Evolutionary conservation across 371 early-diverging fungal genomes (phyloP), one percentile per base, ranked within the genome.

Genomic region (Circinella umbellata): DNA sequence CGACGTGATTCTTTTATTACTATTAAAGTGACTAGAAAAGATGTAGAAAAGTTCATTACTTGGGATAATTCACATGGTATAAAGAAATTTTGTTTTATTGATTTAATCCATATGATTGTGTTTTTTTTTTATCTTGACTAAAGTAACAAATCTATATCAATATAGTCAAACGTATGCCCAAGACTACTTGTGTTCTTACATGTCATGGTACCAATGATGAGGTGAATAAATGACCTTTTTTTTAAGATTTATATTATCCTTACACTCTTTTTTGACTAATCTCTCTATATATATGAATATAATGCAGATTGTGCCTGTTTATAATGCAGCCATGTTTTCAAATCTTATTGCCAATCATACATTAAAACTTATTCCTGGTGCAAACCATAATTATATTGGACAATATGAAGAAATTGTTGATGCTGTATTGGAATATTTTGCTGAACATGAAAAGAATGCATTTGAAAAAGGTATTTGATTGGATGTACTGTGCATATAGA

Each of bases 151-250:
- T 53, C 1, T 6, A 53, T 15, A 8, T 51, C 9, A 13, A 46
- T 51, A 35, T 38, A 76, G 78, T 87, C 3, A 63, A 76, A 17
- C 81, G 82, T 55, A 85, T 90, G 73, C 87, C 90, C 4, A 70
- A 81, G 20, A 78, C 85, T 51, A 89, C 87, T 9, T 81, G 83
- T 61, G 81, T 90, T 17, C 77, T 90, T 59, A 81, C 88, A 35
- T 80, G 80, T 59, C 89, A 90, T 74, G 90, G 90, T 3, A 75
- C 83, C 15, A 76, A 75, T 27, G 90, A 90, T 69, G 57, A 57
- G n/a, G 57, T 57, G 27, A 27, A 27, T 27, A 27, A 27, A 27
- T 27, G 27, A 27, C 0, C 2, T 27, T 27, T 27, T 27, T 27
- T 27, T 27, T 27, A n/a, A n/a, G n/a, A n/a, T n/a, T n/a, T n/a